Conservation (phyloP, 1,284 basidiomycete genomes). For the Ustilago vetiveriae region DNA sequence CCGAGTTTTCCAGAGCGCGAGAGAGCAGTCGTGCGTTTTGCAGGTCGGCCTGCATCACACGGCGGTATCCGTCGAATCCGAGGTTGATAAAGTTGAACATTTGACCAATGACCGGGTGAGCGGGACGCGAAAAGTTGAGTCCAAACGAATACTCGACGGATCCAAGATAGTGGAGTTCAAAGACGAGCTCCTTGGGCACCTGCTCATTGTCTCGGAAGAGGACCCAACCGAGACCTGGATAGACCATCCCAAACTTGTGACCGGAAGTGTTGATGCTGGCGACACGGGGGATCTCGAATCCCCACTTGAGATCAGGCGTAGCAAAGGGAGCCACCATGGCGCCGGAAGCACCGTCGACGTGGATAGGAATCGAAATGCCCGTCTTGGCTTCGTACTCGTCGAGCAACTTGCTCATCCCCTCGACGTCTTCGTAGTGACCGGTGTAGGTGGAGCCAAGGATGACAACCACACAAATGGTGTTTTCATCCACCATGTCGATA, state of each 20-base stretch:
- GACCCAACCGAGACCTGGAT: constrained; percentile 75
- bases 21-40: constrained; percentile 82
- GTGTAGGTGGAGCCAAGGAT: constrained; percentile 83
- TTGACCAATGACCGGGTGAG: constrained; percentile 87
- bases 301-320: constrained; percentile 81
- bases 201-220: constrained; percentile 59
- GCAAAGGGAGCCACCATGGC: constrained; percentile 76
- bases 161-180: constrained; percentile 79
- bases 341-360: constrained; percentile 71
- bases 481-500: constrained; percentile 89
- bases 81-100: constrained; percentile 77
- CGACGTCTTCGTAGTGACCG: constrained; percentile 90
- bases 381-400: constrained; percentile 86
- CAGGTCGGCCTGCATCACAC: constrained; percentile 76
- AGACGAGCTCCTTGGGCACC: constrained; percentile 74
- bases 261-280: constrained; percentile 78
- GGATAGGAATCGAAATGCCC: constrained; percentile 73
- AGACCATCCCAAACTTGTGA: constrained; percentile 87
- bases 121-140: constrained; percentile 91
- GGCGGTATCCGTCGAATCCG: constrained; percentile 61
- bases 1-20: constrained; percentile 82
- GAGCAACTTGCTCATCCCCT: constrained; percentile 83
- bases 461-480: constrained; percentile 72
- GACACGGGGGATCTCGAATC: constrained; percentile 74
- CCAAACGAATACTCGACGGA: constrained; percentile 74